phyloP scores from a whole-genome alignment of 2,329 filamentous ascomycete genomes.

The Dryadomyces quercus-mongolicae region DNA sequence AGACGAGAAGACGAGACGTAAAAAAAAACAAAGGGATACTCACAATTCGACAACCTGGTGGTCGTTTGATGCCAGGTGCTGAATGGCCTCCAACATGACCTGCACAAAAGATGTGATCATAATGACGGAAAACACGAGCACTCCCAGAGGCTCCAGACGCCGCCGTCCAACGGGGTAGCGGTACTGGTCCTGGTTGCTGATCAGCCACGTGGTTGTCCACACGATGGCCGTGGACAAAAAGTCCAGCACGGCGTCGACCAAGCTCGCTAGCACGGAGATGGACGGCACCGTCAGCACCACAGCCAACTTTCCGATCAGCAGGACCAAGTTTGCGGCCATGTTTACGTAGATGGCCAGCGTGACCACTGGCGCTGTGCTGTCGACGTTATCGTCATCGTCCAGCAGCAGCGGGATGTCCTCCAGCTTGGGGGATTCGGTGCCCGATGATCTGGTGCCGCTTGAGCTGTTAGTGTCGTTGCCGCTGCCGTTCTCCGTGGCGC shows the following conservation, averaged over 20 bases:
- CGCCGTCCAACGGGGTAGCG: constrained; percentile 68
- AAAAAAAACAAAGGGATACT: constrained; percentile 8
- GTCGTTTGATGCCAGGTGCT: constrained; percentile 47
- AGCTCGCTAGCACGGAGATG: constrained; percentile 66
- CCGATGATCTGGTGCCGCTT: not conserved
- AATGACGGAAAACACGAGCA: constrained; percentile 71
- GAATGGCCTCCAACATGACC: constrained; percentile 58
- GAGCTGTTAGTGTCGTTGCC: not conserved
- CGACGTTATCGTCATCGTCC: constrained; percentile 54
- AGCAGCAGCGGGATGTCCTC: constrained; percentile 53
- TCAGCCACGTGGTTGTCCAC: constrained; percentile 64
- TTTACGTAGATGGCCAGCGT: constrained; percentile 84
- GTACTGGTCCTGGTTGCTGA: constrained; percentile 61
- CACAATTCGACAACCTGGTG: constrained; percentile 59
- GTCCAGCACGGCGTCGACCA: constrained; percentile 70
- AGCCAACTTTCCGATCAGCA: constrained; percentile 64
- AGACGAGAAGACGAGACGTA: not conserved
- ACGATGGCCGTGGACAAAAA: constrained; percentile 74
- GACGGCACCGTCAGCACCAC: constrained; percentile 70
- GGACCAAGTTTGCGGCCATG: constrained; percentile 61
- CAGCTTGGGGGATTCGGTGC: constrained; percentile 20
- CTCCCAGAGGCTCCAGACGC: constrained; percentile 65
- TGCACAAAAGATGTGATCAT: constrained; percentile 81
- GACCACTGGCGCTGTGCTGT: constrained; percentile 64
- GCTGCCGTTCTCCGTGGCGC: not conserved